Base-by-base conservation (phyloP, 139 green algal genomes). In the Chlamydomonas sp. region DNA sequence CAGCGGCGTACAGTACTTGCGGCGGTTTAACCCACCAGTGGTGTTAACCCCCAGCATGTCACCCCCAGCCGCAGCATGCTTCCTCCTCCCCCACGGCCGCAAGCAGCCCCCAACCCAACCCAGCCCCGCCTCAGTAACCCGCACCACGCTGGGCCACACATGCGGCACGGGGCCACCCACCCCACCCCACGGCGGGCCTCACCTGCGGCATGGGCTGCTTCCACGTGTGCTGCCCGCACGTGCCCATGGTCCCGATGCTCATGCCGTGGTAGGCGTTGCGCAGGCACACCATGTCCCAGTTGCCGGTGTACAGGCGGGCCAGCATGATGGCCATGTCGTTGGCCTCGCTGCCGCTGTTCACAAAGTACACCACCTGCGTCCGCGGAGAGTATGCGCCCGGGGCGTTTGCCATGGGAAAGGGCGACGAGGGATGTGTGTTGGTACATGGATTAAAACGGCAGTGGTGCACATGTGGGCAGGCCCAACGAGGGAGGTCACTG, bases 241-340 rank as follows among this genome's bases (percentile, higher is more conserved):
- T 89, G 58, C 96, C 96, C 96, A 99, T 99, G 1, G 97, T 98
- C 49, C 83, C 93, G 2, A 94, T 91, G 82, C 83, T 95, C 89
- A 99, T 93, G 77, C 97, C 97, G 86, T 99, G 97, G 91, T 99
- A 99, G 69, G 91, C 93, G 86, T 99, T 99, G 58, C 98, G 92
- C 80, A 99, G 94, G 15, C 92, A 91, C 17, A 99, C 75, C 4
- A 99, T 83, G 94, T 99, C 96, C 83, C 97, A 97, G 91, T 97
- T 97, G 73, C 96, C 94, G 2, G 94, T 97, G 92, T 96, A 89
- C 9, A 85, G 83, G 20, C 96, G 92, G 4, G 96, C 96, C 80
- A 98, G 94, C 87, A 96, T 93, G 89, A 98, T 93, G 0, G 96
- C 96, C 95, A 98, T 92, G 89, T 98, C 96, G 83, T 97, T 98